Conservation (phyloP, 108 stramenopile species). For the Aurantiochytrium sp. region DNA sequence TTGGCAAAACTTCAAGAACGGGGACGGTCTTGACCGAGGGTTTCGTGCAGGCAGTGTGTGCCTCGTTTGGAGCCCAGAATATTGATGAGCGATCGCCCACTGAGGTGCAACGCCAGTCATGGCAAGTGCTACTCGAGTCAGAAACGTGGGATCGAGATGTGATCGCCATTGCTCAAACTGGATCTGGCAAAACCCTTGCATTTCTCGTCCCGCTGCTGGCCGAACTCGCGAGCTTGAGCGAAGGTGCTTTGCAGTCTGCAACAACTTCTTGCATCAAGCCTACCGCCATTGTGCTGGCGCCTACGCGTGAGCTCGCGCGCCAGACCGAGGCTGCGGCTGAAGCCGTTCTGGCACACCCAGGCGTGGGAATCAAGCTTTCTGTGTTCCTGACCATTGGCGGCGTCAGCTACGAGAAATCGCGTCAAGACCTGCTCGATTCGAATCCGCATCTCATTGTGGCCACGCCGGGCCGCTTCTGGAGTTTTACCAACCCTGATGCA, state of each 20-base stretch:
- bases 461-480: conserved; percentile 51
- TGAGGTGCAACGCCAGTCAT: background rate
- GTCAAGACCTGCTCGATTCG: conserved; percentile 34
- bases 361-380: conserved; percentile 8
- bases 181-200: conserved; percentile 55
- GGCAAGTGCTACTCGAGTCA: background rate
- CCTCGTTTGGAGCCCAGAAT: background rate
- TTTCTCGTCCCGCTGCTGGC: conserved; percentile 43
- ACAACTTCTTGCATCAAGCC: background rate
- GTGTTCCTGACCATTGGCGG: conserved; percentile 32
- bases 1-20: background rate
- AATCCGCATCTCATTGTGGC: conserved; percentile 31
- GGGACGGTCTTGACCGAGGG: background rate
- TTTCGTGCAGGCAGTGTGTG: background rate
- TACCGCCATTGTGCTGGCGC: conserved; percentile 43
- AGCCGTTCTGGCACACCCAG: conserved; percentile 37
- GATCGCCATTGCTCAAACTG: conserved; percentile 52
- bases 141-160: conserved; percentile 28
- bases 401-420: conserved; percentile 39
- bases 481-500: background rate
- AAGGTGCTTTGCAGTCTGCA: too few relatives aligned
- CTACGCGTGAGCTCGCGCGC: conserved; percentile 53
- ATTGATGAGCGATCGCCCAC: background rate
- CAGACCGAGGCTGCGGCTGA: conserved; percentile 41
- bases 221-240: background rate